Percentiles rank a stretch among this genome's conserved stretches.
phyloP scores from a whole-genome alignment of 2,329 filamentous ascomycete genomes.

The Cryphonectria nitschkei region DNA sequence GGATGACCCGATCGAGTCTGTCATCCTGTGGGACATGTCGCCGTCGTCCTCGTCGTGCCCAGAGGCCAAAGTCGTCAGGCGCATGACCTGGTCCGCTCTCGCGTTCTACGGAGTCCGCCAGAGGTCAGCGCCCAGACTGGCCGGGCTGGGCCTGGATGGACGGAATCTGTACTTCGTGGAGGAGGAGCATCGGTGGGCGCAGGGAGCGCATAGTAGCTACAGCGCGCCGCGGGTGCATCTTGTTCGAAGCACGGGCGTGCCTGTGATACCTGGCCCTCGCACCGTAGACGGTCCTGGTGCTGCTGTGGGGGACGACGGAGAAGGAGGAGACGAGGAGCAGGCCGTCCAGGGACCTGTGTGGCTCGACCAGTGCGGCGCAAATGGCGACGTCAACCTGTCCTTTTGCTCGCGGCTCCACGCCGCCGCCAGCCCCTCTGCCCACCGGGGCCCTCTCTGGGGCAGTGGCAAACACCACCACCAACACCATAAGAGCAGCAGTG shows the following conservation, averaged over 20 bases:
- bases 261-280: constrained; percentile 42
- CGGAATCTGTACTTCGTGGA: constrained; percentile 58
- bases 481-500: constrained; percentile 4
- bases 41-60: constrained; percentile 52
- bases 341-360: constrained; percentile 52
- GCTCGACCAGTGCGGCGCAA: constrained; percentile 50
- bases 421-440: not conserved
- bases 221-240: constrained; percentile 48
- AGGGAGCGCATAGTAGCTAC: constrained; percentile 47
- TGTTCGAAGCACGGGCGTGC: constrained; percentile 57
- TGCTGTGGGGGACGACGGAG: not conserved
- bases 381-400: constrained; percentile 45
- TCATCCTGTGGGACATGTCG: constrained; percentile 63
- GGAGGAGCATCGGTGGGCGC: constrained; percentile 56
- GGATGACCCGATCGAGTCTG: constrained; percentile 59
- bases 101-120: constrained; percentile 58
- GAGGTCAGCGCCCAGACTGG: constrained; percentile 52
- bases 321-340: not conserved
- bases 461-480: not conserved
- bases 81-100: constrained; percentile 55
- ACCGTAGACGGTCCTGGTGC: not conserved
- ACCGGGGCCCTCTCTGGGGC: not conserved
- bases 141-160: constrained; percentile 54
- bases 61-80: constrained; percentile 49
- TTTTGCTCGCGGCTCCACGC: constrained; percentile 49